These are phyloP conservation scores for Colletotrichum trifolii DNA, from an alignment of 2,329 filamentous ascomycete species.

Conservation along the genomic window DNA sequence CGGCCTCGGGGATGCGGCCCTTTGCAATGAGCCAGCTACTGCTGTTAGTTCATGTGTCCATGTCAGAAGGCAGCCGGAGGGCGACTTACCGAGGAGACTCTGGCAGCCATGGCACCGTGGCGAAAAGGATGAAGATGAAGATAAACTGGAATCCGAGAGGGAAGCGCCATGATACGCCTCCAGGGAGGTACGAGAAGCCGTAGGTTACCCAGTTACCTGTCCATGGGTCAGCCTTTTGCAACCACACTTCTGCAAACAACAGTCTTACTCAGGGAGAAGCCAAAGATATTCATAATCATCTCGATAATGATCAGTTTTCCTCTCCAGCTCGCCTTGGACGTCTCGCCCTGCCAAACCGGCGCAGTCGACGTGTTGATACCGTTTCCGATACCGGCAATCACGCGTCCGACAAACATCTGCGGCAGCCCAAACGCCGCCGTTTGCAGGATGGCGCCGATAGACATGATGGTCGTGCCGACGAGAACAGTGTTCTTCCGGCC, in stretches of 20 bases:
- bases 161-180: conserved; percentile 52
- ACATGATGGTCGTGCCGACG: conserved; percentile 47
- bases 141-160: conserved; percentile 56
- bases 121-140: conserved; percentile 48
- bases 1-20: conserved; percentile 42
- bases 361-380: conserved; percentile 51
- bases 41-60: background rate
- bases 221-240: background rate
- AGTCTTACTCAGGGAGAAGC: conserved; percentile 40
- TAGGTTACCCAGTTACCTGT: conserved; percentile 52
- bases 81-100: conserved; percentile 44
- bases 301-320: conserved; percentile 48
- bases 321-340: conserved; percentile 45
- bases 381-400: conserved; percentile 61
- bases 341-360: conserved; percentile 52
- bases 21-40: conserved; percentile 42
- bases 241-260: background rate
- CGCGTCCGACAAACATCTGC: conserved; percentile 56
- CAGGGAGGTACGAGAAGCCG: conserved; percentile 47
- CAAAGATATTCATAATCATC: conserved; percentile 46
- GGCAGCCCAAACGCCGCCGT: conserved; percentile 47
- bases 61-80: background rate
- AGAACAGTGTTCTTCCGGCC: conserved; percentile 48
- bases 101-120: conserved; percentile 44
- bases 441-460: conserved; percentile 48